Conservation (phyloP, 2,329 filamentous ascomycete genomes). For the Massarina eburnea region DNA sequence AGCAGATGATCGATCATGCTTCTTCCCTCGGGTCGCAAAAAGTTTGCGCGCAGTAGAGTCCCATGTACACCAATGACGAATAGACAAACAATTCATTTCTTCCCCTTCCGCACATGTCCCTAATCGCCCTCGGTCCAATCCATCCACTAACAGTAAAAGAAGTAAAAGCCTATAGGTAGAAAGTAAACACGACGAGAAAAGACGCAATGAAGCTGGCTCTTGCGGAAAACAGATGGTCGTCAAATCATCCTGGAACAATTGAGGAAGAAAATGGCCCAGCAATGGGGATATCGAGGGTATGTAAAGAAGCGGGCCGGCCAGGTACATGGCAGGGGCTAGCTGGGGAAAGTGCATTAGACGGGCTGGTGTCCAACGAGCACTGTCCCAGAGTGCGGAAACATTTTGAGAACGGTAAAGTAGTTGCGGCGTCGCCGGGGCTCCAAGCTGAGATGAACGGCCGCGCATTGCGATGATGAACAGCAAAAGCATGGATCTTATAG, state of each 20-base stretch:
- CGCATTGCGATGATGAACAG: slow-evolving; percentile 11
- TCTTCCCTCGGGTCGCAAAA: too few relatives aligned
- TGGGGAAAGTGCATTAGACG: background rate
- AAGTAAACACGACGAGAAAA: background rate
- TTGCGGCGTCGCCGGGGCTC: background rate
- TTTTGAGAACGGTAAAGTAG: background rate
- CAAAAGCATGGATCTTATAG: slow-evolving; percentile 23
- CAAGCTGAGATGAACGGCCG: slow-evolving; percentile 4
- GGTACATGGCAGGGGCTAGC: background rate
- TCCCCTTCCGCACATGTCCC: too few relatives aligned
- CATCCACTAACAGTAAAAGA: background rate
- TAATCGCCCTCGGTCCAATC: too few relatives aligned
- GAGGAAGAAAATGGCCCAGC: slow-evolving; percentile 13
- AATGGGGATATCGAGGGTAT: slow-evolving; percentile 31
- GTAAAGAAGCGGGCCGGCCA: slow-evolving; percentile 16
- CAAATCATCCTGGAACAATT: slow-evolving; percentile 21
- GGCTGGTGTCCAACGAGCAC: background rate
- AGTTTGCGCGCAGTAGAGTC: too few relatives aligned
- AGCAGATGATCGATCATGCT: too few relatives aligned
- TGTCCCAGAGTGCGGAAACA: background rate
- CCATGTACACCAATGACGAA: too few relatives aligned
- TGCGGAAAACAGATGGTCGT: slow-evolving; percentile 18
- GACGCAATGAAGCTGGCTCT: background rate
- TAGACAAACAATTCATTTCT: too few relatives aligned
- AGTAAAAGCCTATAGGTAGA: background rate